These are phyloP conservation scores for Zea mays DNA, from an alignment of 176 grass and related monocot genomes.

Conservation along the genomic window DNA sequence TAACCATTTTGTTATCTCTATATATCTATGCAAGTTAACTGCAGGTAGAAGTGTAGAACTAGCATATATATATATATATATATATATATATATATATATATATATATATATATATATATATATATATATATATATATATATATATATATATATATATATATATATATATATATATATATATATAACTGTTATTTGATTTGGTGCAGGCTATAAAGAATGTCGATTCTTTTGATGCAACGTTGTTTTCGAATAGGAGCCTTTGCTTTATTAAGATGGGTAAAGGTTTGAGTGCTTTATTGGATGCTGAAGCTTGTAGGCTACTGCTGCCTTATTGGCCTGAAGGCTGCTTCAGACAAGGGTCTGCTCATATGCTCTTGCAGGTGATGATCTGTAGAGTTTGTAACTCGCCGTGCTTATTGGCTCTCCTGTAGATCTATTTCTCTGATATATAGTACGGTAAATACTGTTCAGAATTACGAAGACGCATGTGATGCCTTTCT, in stretches of 20 bases:
- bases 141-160: too few species aligned
- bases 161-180: too few species aligned
- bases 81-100: too few species aligned
- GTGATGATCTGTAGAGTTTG: too few species aligned
- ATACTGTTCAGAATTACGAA: slow-evolving; percentile 32
- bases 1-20: too few species aligned
- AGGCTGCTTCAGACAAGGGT: slow-evolving; percentile 18
- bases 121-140: too few species aligned
- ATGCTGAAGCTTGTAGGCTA: slow-evolving; percentile 15
- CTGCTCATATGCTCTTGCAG: slow-evolving; percentile 38
- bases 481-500: slow-evolving; percentile 22
- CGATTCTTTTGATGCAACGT: slow-evolving; percentile 8
- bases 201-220: slow-evolving; percentile 18
- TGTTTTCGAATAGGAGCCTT: slow-evolving; percentile 33
- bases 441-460: too few species aligned
- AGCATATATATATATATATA: too few species aligned
- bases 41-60: too few species aligned
- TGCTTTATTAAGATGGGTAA: slow-evolving; percentile 29
- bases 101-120: too few species aligned
- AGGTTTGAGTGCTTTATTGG: not conserved
- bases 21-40: too few species aligned
- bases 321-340: slow-evolving; percentile 32
- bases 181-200: not conserved
- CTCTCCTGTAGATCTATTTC: not conserved
- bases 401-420: not conserved